Percentiles rank a stretch among this genome's conserved stretches.
These are phyloP conservation scores for Harrya chromipes DNA, from an alignment of 768 basidiomycete genomes.

Conservation along the genomic window DNA sequence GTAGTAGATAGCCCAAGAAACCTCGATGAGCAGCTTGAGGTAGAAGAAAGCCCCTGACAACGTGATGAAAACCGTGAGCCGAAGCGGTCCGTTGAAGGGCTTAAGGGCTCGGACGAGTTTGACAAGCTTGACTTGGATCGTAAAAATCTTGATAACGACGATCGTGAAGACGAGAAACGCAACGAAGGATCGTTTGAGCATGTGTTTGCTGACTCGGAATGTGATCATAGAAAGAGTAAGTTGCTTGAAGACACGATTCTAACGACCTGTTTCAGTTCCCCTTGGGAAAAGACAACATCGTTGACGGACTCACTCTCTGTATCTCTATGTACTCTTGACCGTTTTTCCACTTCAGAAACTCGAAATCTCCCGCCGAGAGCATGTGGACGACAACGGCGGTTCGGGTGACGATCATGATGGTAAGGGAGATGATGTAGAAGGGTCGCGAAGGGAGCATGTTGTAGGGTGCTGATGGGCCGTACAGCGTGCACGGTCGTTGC, in stretches of 20 bases:
- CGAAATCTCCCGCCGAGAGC: constrained; percentile 21
- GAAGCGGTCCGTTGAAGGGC: constrained; percentile 25
- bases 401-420: constrained; percentile 21
- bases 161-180: constrained; percentile 30
- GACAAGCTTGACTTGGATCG: constrained; percentile 29
- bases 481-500: neutral
- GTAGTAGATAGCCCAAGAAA: constrained; percentile 28
- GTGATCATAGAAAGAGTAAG: constrained; percentile 26
- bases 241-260: constrained; percentile 23
- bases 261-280: neutral
- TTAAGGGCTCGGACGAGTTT: constrained; percentile 25
- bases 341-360: constrained; percentile 12
- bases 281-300: neutral
- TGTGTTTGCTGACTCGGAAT: constrained; percentile 26
- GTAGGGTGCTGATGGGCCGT: neutral
- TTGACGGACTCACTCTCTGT: constrained; percentile 15
- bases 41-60: constrained; percentile 29
- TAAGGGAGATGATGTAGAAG: constrained; percentile 12
- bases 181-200: constrained; percentile 29
- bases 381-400: constrained; percentile 15
- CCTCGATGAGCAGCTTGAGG: constrained; percentile 24
- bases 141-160: constrained; percentile 28
- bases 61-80: constrained; percentile 22
- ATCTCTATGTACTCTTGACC: constrained; percentile 18
- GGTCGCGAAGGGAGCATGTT: constrained; percentile 17